Base-by-base conservation (phyloP, 2,329 filamentous ascomycete genomes). In the Curvularia hawaiiensis region DNA sequence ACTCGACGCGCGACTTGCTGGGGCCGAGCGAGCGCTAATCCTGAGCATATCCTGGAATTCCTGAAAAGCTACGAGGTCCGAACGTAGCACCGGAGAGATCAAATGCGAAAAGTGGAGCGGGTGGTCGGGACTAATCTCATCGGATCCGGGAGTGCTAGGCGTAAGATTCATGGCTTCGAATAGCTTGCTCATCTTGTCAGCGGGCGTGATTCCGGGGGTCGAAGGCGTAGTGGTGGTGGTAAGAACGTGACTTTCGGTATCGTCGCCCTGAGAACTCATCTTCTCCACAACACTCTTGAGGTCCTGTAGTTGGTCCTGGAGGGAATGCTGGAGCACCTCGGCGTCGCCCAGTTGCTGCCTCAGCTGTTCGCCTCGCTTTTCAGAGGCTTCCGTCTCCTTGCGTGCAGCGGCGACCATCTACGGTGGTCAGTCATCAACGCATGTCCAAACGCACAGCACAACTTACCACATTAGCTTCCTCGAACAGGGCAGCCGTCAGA, bases 251-350 rank as follows among this genome's bases (percentile, higher is more conserved):
- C 83, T 87, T 49, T 88, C 84, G 64, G 85, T 83, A 65, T 96
- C 90, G 64, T 95, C 90, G 59, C 83, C 84, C 65, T 91, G 87
- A 12, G 85, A 82, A 24, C 83, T 85, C 87, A 97, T 91, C 67
- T 89, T 88, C 77, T 97, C 92, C 87, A 99, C 91, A 62, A 97
- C 92, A 20, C 85, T 83, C 78, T 99, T 99, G 62, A 99, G 85
- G 75, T 98, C 91, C 2, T 90, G 84, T 3, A 99, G 82, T 75
- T 99, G 95, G 75, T 98, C 93, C 73, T 97, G 93, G 68, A 98
- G 92, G 1, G 91, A 97, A 56, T 87, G 88, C 59, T 99, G 84
- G 18, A 99, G 84, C 24, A 85, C 83, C 76, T 98, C 92, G 0
- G 91, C 94, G 73, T 99, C 94, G 55, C 87, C 87, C 52, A 99